phyloP scores from a whole-genome alignment of 768 basidiomycete genomes.

The Lactarius vividus region DNA sequence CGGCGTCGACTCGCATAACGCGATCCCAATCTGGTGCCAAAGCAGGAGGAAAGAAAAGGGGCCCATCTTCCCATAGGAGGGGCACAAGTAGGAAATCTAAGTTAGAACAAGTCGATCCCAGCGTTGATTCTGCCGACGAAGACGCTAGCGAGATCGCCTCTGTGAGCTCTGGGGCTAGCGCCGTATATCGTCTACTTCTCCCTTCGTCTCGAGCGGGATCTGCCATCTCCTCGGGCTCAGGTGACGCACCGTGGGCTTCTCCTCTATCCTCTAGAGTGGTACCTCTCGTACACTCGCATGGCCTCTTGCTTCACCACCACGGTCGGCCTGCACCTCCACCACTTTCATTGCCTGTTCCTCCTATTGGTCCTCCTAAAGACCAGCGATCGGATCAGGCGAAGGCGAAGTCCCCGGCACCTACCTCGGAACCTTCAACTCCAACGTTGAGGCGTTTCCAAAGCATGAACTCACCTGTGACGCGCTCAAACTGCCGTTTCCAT shows the following conservation, averaged over 20 bases:
- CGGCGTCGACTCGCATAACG: conserved; percentile 28
- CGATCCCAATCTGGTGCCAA: conserved; percentile 28
- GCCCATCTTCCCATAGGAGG: conserved; percentile 1
- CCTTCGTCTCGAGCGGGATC: conserved; percentile 44
- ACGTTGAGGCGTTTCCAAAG: conserved; percentile 11
- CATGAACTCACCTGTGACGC: conserved; percentile 52
- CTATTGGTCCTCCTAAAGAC: neutral
- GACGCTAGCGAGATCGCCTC: conserved; percentile 33
- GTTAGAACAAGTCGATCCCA: conserved; percentile 7
- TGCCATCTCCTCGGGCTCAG: conserved; percentile 38
- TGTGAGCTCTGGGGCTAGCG: conserved; percentile 40
- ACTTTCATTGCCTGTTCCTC: conserved; percentile 9
- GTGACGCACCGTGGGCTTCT: conserved; percentile 30
- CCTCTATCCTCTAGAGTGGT: conserved; percentile 24
- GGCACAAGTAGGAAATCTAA: conserved; percentile 12
- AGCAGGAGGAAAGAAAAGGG: conserved; percentile 12
- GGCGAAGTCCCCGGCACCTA: conserved; percentile 11
- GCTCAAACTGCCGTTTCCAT: conserved; percentile 69
- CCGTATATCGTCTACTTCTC: conserved; percentile 38
- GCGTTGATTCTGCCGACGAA: conserved; percentile 27
- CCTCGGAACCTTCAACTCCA: conserved; percentile 13
- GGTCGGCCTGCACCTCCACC: conserved; percentile 25
- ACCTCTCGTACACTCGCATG: conserved; percentile 33
- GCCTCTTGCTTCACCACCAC: conserved; percentile 33
- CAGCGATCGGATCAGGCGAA: conserved; percentile 22